Evolutionary conservation across 75 land plant genomes (phyloP).

Genomic region (Selaginella tamariscina): DNA sequence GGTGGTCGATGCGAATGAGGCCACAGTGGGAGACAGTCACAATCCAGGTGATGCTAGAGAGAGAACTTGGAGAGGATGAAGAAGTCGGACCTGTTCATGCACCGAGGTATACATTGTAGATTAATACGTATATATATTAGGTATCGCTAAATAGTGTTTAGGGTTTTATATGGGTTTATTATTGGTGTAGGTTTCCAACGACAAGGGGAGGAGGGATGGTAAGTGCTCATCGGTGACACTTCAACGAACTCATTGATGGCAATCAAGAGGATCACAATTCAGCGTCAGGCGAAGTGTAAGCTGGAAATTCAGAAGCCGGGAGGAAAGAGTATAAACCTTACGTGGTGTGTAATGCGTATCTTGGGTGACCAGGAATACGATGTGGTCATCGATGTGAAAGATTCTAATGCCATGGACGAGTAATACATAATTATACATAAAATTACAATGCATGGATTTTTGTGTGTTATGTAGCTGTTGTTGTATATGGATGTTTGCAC

Average conservation of each 20-base stretch:
- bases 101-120: too few relatives aligned
- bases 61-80: constrained; percentile 64
- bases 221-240: constrained; percentile 79
- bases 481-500: too few relatives aligned
- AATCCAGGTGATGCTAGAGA: constrained; percentile 55
- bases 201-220: constrained; percentile 93
- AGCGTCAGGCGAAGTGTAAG: constrained; percentile 51
- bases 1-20: constrained; percentile 49
- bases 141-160: too few relatives aligned
- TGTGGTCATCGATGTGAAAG: constrained; percentile 63
- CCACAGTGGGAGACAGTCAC: constrained; percentile 54
- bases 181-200: constrained; percentile 75
- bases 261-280: constrained; percentile 64
- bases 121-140: too few relatives aligned
- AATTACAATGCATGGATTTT: too few relatives aligned
- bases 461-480: too few relatives aligned
- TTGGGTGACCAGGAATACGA: constrained; percentile 89
- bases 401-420: constrained; percentile 12
- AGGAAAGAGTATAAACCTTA: constrained; percentile 58
- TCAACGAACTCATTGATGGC: constrained; percentile 62
- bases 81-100: constrained; percentile 88
- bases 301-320: constrained; percentile 64
- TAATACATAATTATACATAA: too few relatives aligned
- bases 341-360: constrained; percentile 89
- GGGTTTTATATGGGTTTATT: too few relatives aligned